Evolutionary conservation across 306 rosid species (phyloP).

Genomic region (Ormosia semicastrata): DNA sequence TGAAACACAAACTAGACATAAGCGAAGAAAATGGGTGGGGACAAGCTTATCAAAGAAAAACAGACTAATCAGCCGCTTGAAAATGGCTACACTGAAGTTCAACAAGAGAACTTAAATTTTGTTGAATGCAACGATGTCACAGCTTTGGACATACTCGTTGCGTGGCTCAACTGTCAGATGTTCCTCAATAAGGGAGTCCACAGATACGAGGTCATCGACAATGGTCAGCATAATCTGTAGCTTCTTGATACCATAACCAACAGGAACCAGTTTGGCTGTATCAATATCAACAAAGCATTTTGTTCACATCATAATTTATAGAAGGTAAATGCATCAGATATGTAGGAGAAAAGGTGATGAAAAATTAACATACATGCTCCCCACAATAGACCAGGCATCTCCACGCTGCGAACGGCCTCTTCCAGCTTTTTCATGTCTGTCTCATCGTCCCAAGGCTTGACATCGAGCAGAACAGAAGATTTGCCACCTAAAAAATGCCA

Average conservation of each 20-base stretch:
- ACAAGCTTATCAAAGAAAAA: background rate
- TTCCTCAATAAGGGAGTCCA: slow-evolving; percentile 77
- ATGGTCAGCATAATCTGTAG: slow-evolving; percentile 82
- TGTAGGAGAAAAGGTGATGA: background rate
- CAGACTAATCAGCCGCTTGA: slow-evolving; percentile 4
- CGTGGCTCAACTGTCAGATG: slow-evolving; percentile 65
- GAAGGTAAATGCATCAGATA: background rate
- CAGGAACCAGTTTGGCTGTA: slow-evolving; percentile 78
- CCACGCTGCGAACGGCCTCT: slow-evolving; percentile 72
- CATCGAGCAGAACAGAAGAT: slow-evolving; percentile 81
- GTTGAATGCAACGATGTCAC: slow-evolving; percentile 95
- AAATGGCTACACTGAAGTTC: background rate
- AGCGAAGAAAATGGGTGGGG: background rate
- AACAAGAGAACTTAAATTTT: slow-evolving; percentile 55
- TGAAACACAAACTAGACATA: slow-evolving; percentile 10
- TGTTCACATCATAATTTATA: background rate
- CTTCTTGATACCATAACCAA: slow-evolving; percentile 94
- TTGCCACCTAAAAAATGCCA: slow-evolving; percentile 62
- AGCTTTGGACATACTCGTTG: slow-evolving; percentile 81
- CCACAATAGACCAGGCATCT: slow-evolving; percentile 79
- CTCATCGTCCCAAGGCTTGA: slow-evolving; percentile 95
- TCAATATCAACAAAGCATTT: background rate
- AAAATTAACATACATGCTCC: slow-evolving; percentile 70
- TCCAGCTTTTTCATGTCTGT: slow-evolving; percentile 95
- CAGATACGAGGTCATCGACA: slow-evolving; percentile 84